These are phyloP conservation scores for Cutaneotrichosporon dermatis DNA, from an alignment of 1,284 basidiomycete genomes.

Conservation along the genomic window DNA sequence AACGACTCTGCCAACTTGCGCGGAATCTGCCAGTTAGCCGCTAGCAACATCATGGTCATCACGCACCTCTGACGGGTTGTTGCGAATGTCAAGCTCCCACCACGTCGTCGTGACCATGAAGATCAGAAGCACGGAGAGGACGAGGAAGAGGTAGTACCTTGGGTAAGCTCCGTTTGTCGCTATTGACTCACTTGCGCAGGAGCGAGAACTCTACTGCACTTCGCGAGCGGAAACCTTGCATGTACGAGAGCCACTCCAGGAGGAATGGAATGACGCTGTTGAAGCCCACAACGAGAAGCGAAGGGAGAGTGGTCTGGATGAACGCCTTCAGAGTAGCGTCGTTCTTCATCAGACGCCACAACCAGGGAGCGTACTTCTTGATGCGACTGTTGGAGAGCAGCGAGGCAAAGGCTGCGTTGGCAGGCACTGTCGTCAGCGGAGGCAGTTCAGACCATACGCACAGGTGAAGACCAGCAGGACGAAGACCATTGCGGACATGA, in stretches of 20 bases:
- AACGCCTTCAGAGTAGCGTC: slow-evolving; percentile 76
- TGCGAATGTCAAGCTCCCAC: slow-evolving; percentile 72
- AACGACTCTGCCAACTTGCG: slow-evolving; percentile 80
- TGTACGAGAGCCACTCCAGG: slow-evolving; percentile 76
- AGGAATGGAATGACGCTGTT: slow-evolving; percentile 87
- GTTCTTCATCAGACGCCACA: slow-evolving; percentile 66
- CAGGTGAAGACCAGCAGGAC: slow-evolving; percentile 76
- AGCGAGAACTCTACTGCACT: slow-evolving; percentile 92
- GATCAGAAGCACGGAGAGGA: slow-evolving; percentile 92
- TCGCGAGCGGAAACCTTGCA: slow-evolving; percentile 80
- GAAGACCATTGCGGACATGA: slow-evolving; percentile 63
- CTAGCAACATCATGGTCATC: background rate
- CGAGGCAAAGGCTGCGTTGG: slow-evolving; percentile 8
- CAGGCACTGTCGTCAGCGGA: background rate
- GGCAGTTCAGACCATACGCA: slow-evolving; percentile 22
- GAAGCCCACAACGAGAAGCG: slow-evolving; percentile 79
- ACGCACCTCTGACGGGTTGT: slow-evolving; percentile 60
- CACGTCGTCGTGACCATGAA: slow-evolving; percentile 83
- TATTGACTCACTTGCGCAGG: slow-evolving; percentile 72
- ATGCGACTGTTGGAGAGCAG: slow-evolving; percentile 79
- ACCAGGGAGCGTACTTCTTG: slow-evolving; percentile 79
- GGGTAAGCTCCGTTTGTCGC: slow-evolving; percentile 1
- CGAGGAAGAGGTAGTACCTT: slow-evolving; percentile 89
- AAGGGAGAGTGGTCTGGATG: slow-evolving; percentile 88
- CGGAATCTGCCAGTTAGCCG: slow-evolving; percentile 61